These are phyloP conservation scores for Neoboletus magnificus DNA, from an alignment of 768 basidiomycete genomes.

Conservation along the genomic window DNA sequence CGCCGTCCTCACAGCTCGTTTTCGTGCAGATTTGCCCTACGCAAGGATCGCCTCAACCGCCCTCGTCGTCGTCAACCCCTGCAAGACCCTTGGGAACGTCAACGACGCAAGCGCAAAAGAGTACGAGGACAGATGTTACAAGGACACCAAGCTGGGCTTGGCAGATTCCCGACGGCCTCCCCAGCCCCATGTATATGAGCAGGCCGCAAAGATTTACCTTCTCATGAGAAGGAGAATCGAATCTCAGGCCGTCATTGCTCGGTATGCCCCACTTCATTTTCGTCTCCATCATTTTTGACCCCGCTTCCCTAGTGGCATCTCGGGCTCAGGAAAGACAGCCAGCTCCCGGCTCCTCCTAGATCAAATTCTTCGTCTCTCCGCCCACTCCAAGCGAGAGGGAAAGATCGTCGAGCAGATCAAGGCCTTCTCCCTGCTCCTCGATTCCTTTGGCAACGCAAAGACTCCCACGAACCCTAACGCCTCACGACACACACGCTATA, in stretches of 20 bases:
- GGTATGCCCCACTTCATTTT: constrained; percentile 34
- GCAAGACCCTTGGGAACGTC: constrained; percentile 52
- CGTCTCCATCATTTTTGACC: constrained; percentile 13
- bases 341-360: constrained; percentile 50
- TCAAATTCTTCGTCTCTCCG: constrained; percentile 58
- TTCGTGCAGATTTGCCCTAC: constrained; percentile 56
- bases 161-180: constrained; percentile 37
- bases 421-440: constrained; percentile 52
- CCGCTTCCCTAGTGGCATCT: constrained; percentile 47
- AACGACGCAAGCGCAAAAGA: constrained; percentile 56
- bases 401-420: constrained; percentile 54
- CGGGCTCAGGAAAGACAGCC: constrained; percentile 59
- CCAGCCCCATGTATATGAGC: constrained; percentile 60
- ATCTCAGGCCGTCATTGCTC: constrained; percentile 54
- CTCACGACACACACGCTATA: constrained; percentile 56
- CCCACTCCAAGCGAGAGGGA: constrained; percentile 53
- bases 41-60: constrained; percentile 47
- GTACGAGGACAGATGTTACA: constrained; percentile 55
- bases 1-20: constrained; percentile 51
- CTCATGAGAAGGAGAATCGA: constrained; percentile 53
- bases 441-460: constrained; percentile 67
- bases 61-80: constrained; percentile 59
- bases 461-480: constrained; percentile 60
- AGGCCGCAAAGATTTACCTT: constrained; percentile 58
- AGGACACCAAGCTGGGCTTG: constrained; percentile 45